These are phyloP conservation scores for Entelexis sorbosivorans DNA, from an alignment of 1,139 yeast genomes.

Conservation along the genomic window DNA sequence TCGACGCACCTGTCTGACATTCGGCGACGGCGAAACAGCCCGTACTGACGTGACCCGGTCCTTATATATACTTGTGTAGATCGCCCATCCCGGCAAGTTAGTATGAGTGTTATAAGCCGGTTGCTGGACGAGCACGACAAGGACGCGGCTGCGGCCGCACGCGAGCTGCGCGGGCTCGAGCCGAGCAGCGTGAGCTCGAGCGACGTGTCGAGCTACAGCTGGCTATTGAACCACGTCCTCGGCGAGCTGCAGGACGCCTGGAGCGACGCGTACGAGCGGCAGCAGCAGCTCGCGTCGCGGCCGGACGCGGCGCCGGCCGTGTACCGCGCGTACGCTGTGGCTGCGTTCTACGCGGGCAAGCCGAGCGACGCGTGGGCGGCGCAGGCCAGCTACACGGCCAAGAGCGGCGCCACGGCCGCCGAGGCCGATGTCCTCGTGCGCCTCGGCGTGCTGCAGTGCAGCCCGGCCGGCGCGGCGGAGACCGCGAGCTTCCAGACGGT, in stretches of 20 bases:
- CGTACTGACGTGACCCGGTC: too few species aligned
- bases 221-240: constrained; percentile 1
- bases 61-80: too few species aligned
- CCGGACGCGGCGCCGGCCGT: not conserved
- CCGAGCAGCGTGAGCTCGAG: not conserved
- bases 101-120: not conserved
- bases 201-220: not conserved
- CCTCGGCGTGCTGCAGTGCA: not conserved
- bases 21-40: too few species aligned
- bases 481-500: not conserved
- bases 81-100: too few species aligned
- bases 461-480: not conserved
- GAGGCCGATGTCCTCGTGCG: not conserved
- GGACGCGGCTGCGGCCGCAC: not conserved
- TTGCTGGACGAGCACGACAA: constrained; percentile 1
- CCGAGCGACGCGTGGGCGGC: not conserved
- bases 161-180: not conserved
- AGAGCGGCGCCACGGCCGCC: not conserved
- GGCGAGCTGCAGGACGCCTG: not conserved
- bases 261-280: not conserved
- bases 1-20: too few species aligned
- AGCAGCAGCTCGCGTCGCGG: not conserved
- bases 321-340: not conserved
- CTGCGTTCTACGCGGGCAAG: not conserved
- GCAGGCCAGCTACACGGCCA: not conserved